These are phyloP conservation scores for Leishmania amazonensis DNA, from an alignment of 208 protist species.

Conservation along the genomic window DNA sequence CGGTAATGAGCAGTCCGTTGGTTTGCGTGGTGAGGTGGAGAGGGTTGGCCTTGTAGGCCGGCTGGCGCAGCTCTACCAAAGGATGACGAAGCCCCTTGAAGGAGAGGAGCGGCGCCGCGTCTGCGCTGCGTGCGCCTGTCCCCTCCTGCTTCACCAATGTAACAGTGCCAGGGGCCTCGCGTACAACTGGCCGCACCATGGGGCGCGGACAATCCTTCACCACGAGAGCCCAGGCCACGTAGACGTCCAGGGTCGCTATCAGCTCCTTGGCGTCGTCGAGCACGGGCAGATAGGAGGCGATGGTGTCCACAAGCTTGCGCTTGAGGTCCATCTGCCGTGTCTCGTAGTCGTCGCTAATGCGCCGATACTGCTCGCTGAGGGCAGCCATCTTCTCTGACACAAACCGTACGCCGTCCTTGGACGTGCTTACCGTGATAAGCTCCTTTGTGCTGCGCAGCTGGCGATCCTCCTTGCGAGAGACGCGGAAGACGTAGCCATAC, in stretches of 20 bases:
- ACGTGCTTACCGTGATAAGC: conserved; percentile 83
- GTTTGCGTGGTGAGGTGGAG: conserved; percentile 73
- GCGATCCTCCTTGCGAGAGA: conserved; percentile 92
- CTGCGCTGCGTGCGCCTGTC: not conserved
- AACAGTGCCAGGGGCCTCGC: conserved; percentile 1
- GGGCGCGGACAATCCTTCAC: conserved; percentile 82
- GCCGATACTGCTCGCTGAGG: conserved; percentile 84
- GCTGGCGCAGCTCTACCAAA: conserved; percentile 85
- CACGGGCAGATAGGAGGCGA: conserved; percentile 94
- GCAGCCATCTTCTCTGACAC: conserved; percentile 80
- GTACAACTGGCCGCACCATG: conserved; percentile 92
- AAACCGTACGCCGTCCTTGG: conserved; percentile 97
- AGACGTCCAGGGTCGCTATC: conserved; percentile 95
- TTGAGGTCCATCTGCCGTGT: conserved; percentile 87
- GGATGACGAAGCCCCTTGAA: conserved; percentile 86
- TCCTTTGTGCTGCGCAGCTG: conserved; percentile 80
- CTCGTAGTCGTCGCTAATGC: conserved; percentile 77
- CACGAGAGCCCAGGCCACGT: conserved; percentile 90
- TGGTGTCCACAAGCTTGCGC: conserved; percentile 91
- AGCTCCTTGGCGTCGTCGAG: conserved; percentile 95
- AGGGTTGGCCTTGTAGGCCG: conserved; percentile 80
- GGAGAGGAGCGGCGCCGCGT: conserved; percentile 37
- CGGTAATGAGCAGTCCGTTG: conserved; percentile 90
- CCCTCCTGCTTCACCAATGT: conserved; percentile 19
- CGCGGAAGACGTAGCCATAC: conserved; percentile 92